These are phyloP conservation scores for Teratosphaeria epicoccoides DNA, from an alignment of 2,329 filamentous ascomycete species.

Conservation along the genomic window DNA sequence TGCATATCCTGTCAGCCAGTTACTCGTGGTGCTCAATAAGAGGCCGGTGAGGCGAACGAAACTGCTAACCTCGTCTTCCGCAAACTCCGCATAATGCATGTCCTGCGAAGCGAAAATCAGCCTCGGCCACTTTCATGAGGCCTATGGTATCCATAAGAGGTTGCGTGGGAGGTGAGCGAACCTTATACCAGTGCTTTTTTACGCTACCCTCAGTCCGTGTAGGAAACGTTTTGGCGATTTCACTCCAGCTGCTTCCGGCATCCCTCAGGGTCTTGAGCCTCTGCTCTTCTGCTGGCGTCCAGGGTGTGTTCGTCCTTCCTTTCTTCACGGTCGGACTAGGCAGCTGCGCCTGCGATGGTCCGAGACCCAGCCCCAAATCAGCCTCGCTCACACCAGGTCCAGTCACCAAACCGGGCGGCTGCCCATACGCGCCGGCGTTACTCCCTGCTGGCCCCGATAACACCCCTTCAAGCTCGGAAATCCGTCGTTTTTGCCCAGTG, in stretches of 20 bases:
- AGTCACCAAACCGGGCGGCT: slow-evolving; percentile 18
- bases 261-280: slow-evolving; percentile 90
- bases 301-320: slow-evolving; percentile 95
- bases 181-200: slow-evolving; percentile 99
- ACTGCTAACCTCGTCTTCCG: slow-evolving; percentile 76
- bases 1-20: slow-evolving; percentile 30
- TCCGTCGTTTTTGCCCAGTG: slow-evolving; percentile 27
- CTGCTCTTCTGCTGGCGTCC: slow-evolving; percentile 90
- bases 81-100: slow-evolving; percentile 99
- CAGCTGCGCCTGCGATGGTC: slow-evolving; percentile 20
- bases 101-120: slow-evolving; percentile 48
- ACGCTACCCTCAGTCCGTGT: slow-evolving; percentile 91
- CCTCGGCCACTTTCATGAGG: neutral
- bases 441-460: slow-evolving; percentile 22
- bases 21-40: slow-evolving; percentile 6
- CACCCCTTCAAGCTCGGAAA: slow-evolving; percentile 23
- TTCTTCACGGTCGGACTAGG: slow-evolving; percentile 61
- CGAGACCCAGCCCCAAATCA: slow-evolving; percentile 9
- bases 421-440: slow-evolving; percentile 19
- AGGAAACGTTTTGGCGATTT: slow-evolving; percentile 97
- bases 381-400: slow-evolving; percentile 9
- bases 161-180: slow-evolving; percentile 1
- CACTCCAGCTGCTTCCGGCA: slow-evolving; percentile 86
- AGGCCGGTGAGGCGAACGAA: slow-evolving; percentile 29
- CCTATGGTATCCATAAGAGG: neutral